phyloP scores from a whole-genome alignment of 116 monocot species.

The Zostera marina region DNA sequence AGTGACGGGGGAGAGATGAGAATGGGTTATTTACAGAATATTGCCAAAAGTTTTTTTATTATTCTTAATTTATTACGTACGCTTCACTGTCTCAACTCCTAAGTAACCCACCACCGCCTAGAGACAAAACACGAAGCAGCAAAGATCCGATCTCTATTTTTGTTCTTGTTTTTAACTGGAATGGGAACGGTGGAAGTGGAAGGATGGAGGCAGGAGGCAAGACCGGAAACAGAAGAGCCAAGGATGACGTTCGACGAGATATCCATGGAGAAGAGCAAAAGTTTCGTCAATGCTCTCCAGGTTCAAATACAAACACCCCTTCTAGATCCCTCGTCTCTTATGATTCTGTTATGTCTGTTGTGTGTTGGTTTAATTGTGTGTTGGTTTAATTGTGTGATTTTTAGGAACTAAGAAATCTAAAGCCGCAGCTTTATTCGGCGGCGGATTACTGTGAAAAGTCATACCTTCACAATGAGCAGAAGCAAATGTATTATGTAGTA shows the following conservation, averaged over 20 bases:
- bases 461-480: slow-evolving; percentile 89
- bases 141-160: background rate
- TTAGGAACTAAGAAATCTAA: slow-evolving; percentile 87
- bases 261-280: slow-evolving; percentile 90
- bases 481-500: slow-evolving; percentile 94
- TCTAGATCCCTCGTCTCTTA: too few species aligned
- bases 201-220: slow-evolving; percentile 23
- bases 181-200: slow-evolving; percentile 18
- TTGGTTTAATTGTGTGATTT: background rate
- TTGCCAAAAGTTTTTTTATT: too few species aligned
- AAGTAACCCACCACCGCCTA: background rate
- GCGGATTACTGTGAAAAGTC: slow-evolving; percentile 95
- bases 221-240: slow-evolving; percentile 2
- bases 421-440: slow-evolving; percentile 93
- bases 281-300: slow-evolving; percentile 90
- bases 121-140: too few species aligned
- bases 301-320: slow-evolving; percentile 8
- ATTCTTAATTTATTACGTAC: background rate
- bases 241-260: slow-evolving; percentile 69
- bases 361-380: too few species aligned
- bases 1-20: too few species aligned
- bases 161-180: background rate
- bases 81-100: background rate
- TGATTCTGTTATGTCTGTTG: too few species aligned
- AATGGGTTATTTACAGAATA: too few species aligned